These are phyloP conservation scores for Carex cristatella DNA, from an alignment of 176 grass and related monocot genomes.

Conservation along the genomic window DNA sequence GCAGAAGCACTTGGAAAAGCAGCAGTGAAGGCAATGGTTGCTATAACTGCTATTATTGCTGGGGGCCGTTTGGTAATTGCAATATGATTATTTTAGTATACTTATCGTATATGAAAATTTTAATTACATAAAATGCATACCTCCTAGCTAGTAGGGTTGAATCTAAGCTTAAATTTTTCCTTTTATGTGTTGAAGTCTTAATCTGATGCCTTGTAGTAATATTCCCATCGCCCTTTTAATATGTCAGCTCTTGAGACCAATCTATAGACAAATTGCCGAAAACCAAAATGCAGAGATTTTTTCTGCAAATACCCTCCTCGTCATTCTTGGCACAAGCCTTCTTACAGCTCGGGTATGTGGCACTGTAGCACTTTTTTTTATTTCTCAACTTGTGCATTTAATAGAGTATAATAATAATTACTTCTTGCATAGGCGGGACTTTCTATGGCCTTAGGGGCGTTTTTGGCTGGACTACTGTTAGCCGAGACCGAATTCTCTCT, in stretches of 20 bases:
- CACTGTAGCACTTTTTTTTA: not conserved
- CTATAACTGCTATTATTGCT: constrained; percentile 94
- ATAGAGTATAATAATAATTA: constrained; percentile 19
- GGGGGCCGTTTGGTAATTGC: constrained; percentile 88
- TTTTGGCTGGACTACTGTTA: constrained; percentile 96
- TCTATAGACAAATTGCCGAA: constrained; percentile 98
- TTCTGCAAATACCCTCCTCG: constrained; percentile 98
- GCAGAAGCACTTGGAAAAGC: constrained; percentile 93
- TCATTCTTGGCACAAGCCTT: constrained; percentile 98
- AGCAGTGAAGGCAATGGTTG: constrained; percentile 92
- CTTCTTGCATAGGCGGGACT: constrained; percentile 68
- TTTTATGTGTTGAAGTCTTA: not conserved
- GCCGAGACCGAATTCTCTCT: constrained; percentile 99
- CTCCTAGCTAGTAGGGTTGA: not conserved
- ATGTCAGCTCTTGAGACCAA: constrained; percentile 82
- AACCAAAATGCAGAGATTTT: constrained; percentile 99
- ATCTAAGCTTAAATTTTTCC: not conserved
- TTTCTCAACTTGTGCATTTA: constrained; percentile 9
- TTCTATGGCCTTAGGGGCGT: constrained; percentile 97
- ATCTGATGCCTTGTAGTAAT: not conserved
- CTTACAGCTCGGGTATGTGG: constrained; percentile 80
- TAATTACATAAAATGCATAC: not conserved
- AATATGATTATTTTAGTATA: not conserved
- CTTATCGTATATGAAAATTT: not conserved
- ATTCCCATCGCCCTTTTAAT: constrained; percentile 10